Evolutionary conservation across 176 grass and related monocot genomes (phyloP), one percentile per base, ranked within the genome.

Genomic region (Dactylis glomerata): DNA sequence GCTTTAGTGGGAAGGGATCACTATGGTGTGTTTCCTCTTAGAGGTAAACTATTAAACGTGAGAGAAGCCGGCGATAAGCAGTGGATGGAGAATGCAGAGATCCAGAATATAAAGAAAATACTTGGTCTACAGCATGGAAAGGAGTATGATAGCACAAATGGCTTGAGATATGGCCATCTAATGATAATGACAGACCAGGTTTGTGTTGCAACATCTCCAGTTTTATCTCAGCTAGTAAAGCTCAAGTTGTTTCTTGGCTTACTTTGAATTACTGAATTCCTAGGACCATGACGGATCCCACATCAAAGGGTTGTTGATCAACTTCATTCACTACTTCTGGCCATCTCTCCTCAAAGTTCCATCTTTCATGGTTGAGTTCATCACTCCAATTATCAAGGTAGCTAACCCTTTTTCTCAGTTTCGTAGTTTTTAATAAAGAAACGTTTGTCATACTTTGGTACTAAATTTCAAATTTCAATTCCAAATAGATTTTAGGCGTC

Each of bases 181-280:
- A 95, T 98, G 95, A 98, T 98, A 85, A 98, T 98, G 95, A 98
- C 95, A 15, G 95, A 98, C 90, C 95, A 98, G 93, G 96, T 95
- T 74, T 45, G 54, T 27, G 20, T 45, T 0, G 65, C 26, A 55
- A 47, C 11, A 10, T 82, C 57, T 68, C 20, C 67, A 82, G 19
- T 58, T 84, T 16, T 78, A 40, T 75, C 31, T 45, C 8, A 58
- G 77, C 8, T 41, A 51, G 13, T 68, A 2, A 45, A 66, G 51
- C 7, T 78, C 17, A 66, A 63, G 15, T n/a, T 41, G 40, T 17
- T 77, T 58, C 10, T 36, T 85, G 2, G 19, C 76, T 85, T 23
- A 20, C n/a, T 40, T 41, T 85, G 8, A 33, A 74, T 17, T 57
- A 7, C 9, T n/a, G 34, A 70, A 49, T 73, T 58, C 82, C 65